Base-by-base conservation (phyloP, 1,284 basidiomycete genomes). In the Baeospora myosura region DNA sequence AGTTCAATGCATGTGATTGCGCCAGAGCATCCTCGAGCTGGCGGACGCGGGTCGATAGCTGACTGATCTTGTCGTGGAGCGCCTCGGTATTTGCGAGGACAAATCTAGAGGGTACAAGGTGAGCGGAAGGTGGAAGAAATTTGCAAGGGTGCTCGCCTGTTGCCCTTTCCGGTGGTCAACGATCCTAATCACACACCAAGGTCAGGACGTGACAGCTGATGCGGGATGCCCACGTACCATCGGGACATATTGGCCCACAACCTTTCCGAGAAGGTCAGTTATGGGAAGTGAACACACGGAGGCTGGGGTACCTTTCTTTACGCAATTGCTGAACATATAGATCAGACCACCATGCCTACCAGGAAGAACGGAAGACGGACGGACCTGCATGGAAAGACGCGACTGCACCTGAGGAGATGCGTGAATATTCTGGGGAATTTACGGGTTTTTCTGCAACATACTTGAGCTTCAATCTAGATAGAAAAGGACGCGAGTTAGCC, bases 121-220 rank as follows among this genome's bases (percentile, higher is more conserved):
- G 23, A 32, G 28, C 17, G 24, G n/a, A 38, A 22, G 40, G 26
- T n/a, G 25, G 21, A 14, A 10, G 21, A 16, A 3, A n/a, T 3
- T 0, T 21, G 28, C 38, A 42, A 14, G 42, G 24, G 33, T 17
- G 28, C 50, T 31, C 53, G 78, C 78, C 79, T 65, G 55, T 81
- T 83, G 14, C 80, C 80, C 56, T 79, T 81, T 42, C 80, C 78
- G n/a, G 80, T 81, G 5, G 79, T 81, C 36, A 83, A 65, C 30
- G 78, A 79, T 12, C 76, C 78, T 81, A n/a, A n/a, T n/a, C 31
- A 32, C 16, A 14, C 12, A 34, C 25, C 12, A 36, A 17, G 17
- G 16, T 23, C 23, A 17, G n/a, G n/a, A n/a, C n/a, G n/a, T n/a
- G n/a, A n/a, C n/a, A n/a, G n/a, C n/a, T n/a, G n/a, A n/a, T n/a